phyloP scores from a whole-genome alignment of 345 rosid genomes.

The Microthlaspi erraticum region DNA sequence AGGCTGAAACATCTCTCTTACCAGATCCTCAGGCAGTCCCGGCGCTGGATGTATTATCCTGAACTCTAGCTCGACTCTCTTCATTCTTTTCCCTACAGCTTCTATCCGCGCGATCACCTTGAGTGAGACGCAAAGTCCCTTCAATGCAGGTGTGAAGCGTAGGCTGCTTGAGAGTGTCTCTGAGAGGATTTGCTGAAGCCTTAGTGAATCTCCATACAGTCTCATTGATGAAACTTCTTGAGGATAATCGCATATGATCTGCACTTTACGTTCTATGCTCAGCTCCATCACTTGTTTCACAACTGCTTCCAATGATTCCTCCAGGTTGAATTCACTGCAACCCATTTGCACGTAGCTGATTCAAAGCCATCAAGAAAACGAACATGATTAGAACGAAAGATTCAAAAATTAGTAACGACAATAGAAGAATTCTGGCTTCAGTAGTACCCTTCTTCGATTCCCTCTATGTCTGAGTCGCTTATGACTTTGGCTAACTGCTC shows the following conservation, averaged over 20 bases:
- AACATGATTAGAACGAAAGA: constrained; percentile 13
- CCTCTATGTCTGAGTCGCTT: constrained; percentile 66
- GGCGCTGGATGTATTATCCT: constrained; percentile 84
- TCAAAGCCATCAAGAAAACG: constrained; percentile 8
- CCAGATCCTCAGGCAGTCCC: constrained; percentile 72
- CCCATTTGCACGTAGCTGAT: constrained; percentile 66
- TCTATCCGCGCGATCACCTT: constrained; percentile 54
- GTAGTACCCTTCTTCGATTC: constrained; percentile 76
- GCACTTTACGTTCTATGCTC: constrained; percentile 62
- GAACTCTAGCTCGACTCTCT: constrained; percentile 77
- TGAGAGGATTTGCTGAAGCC: constrained; percentile 86
- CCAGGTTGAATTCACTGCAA: constrained; percentile 60
- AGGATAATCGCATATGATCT: constrained; percentile 57
- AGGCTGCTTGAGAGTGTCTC: constrained; percentile 62
- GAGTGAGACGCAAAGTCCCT: constrained; percentile 59
- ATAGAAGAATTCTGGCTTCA: constrained; percentile 10
- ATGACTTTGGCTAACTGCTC: constrained; percentile 72
- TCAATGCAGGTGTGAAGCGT: constrained; percentile 60
- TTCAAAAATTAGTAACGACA: constrained; percentile 7
- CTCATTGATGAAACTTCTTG: constrained; percentile 57
- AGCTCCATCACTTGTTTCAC: constrained; percentile 64
- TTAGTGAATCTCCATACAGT: constrained; percentile 69
- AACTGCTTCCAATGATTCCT: constrained; percentile 64
- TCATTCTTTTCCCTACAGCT: constrained; percentile 63
- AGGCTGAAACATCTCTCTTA: constrained; percentile 73